phyloP scores from a whole-genome alignment of 345 rosid genomes.

The Murraya paniculata region DNA sequence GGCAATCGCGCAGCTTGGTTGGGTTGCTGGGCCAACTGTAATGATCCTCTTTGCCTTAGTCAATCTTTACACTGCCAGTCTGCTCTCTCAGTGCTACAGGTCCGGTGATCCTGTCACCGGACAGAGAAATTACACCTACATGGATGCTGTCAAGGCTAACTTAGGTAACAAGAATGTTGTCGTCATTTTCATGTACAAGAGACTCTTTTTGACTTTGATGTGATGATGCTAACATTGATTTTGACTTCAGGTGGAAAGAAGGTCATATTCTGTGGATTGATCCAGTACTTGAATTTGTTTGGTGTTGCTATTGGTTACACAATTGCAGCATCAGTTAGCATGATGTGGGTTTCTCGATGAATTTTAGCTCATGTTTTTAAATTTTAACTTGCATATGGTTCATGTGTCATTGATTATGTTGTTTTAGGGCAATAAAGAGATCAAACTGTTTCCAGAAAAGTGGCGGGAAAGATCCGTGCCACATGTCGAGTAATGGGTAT shows the following conservation, averaged over 20 bases:
- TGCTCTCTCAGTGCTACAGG: conserved; percentile 43
- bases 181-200: not conserved
- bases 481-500: conserved; percentile 67
- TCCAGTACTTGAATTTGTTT: conserved; percentile 49
- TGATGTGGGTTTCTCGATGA: conserved; percentile 36
- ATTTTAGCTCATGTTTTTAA: not conserved
- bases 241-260: conserved; percentile 37
- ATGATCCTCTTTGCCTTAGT: conserved; percentile 45
- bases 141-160: conserved; percentile 48
- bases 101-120: conserved; percentile 44
- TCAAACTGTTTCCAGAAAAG: conserved; percentile 75
- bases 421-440: conserved; percentile 71
- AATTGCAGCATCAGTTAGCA: conserved; percentile 53
- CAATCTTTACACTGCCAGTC: conserved; percentile 38
- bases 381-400: not conserved
- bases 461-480: conserved; percentile 65
- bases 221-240: not conserved
- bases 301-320: conserved; percentile 53
- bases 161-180: conserved; percentile 22
- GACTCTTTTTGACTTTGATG: not conserved
- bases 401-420: not conserved
- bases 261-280: conserved; percentile 37
- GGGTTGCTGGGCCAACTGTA: conserved; percentile 45
- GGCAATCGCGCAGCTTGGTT: conserved; percentile 53
- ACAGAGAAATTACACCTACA: conserved; percentile 47